Conservation (phyloP, 2,329 filamentous ascomycete species). For the Phaeosphaeria sp. region DNA sequence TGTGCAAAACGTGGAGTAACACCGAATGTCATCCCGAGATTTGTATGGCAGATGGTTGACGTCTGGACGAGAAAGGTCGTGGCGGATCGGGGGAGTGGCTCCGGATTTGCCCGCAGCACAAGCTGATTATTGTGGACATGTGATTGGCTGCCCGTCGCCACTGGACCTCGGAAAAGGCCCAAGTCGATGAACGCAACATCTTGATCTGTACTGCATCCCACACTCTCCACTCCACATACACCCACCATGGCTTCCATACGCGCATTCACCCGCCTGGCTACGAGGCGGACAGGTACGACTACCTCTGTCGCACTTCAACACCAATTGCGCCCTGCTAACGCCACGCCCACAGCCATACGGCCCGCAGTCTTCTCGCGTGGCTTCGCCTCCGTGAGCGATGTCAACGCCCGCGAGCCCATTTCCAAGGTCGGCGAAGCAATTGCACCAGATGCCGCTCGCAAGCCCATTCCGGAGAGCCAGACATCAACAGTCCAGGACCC, state of each 20-base stretch:
- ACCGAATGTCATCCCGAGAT: constrained; percentile 4
- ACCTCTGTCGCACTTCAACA: constrained; percentile 2
- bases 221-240: constrained; percentile 33
- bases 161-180: constrained; percentile 14
- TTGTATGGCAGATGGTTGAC: constrained; percentile 15
- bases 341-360: constrained; percentile 36
- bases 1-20: background rate
- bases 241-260: constrained; percentile 48
- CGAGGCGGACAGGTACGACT: constrained; percentile 44
- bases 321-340: constrained; percentile 37
- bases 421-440: constrained; percentile 41
- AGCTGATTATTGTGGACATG: constrained; percentile 7
- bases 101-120: constrained; percentile 13
- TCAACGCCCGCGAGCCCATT: constrained; percentile 40
- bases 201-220: constrained; percentile 28
- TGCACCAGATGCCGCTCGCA: constrained; percentile 31
- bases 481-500: constrained; percentile 69
- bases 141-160: constrained; percentile 8
- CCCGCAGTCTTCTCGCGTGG: constrained; percentile 46
- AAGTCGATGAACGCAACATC: constrained; percentile 33
- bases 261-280: constrained; percentile 47
- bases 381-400: constrained; percentile 48
- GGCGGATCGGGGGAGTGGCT: constrained; percentile 5
- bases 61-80: constrained; percentile 12
- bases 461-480: constrained; percentile 56